Evolutionary conservation across 768 basidiomycete genomes (phyloP), one percentile per base, ranked within the genome.

Genomic region (Amanita subjunquillea): DNA sequence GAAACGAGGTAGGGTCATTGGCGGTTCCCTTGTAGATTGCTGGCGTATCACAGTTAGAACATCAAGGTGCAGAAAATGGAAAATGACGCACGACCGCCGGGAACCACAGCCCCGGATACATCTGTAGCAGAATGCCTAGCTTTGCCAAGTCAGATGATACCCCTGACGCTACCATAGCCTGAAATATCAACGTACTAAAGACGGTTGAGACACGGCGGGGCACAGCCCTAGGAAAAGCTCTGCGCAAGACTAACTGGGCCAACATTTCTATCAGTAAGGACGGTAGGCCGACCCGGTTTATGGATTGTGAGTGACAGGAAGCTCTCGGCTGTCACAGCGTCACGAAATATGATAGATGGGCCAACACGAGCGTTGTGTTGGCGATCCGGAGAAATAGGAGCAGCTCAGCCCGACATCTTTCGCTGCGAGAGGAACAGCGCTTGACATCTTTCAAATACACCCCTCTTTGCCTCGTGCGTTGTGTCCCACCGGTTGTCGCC

Each of bases 1-100:
- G 94, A 73, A 95, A 97, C 7, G 82, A 72, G 2, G 89, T 92
- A 2, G 94, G 88, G 65, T 99, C 96, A 70, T 99, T 98, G 55
- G 92, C 93, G 29, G 91, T 88, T 48, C 95, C 96, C 65, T 81
- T 80, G 71, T 86, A 80, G 62, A 96, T 79, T 54, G 93, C 92
- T 91, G 56, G 27, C 13, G n/a, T 20, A 23, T 12, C 7, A 27
- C 6, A 27, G 29, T 30, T 13, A 39, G 29, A 8, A 27, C n/a
- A 13, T 12, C 29, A 7, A 29, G 9, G 8, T 37, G 6, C n/a
- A 34, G 13, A 20, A 4, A n/a, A 20, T 22, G 36, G 23, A 20
- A 17, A 12, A 27, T 5, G 29, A 53, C 51, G 43, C 43, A 53
- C 51, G 51, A 39, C 51, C 51, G 13, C 51, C 51, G 7, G 51